phyloP scores from a whole-genome alignment of 129 eudicot species.

The Centrapalus pauciflorus region DNA sequence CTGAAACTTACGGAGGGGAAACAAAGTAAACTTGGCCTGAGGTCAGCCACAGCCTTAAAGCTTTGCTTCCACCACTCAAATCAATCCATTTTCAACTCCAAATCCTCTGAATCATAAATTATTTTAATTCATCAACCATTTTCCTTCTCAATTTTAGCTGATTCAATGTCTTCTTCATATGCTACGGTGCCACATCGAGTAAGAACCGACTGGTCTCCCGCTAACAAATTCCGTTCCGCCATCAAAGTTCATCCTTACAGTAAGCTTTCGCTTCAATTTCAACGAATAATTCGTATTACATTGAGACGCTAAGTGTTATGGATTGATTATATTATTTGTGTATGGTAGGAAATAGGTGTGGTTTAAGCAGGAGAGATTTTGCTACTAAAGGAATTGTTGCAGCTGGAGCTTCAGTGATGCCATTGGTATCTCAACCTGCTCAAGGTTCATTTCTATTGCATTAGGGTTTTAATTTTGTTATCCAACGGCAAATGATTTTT shows the following conservation, averaged over 20 bases:
- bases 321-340: background rate
- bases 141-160: background rate
- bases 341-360: conserved; percentile 54
- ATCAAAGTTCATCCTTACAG: conserved; percentile 30
- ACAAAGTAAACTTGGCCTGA: conserved; percentile 31
- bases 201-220: conserved; percentile 28
- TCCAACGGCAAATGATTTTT: background rate
- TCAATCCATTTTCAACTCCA: conserved; percentile 11
- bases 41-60: conserved; percentile 41
- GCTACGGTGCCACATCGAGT: conserved; percentile 36
- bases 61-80: conserved; percentile 41
- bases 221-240: conserved; percentile 13
- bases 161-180: conserved; percentile 52
- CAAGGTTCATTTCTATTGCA: conserved; percentile 34
- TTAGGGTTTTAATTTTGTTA: conserved; percentile 4
- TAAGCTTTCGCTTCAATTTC: conserved; percentile 25
- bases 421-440: conserved; percentile 51
- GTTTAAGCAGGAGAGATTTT: conserved; percentile 66
- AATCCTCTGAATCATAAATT: background rate
- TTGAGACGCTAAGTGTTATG: background rate
- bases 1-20: conserved; percentile 25
- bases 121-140: background rate
- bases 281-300: background rate
- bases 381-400: conserved; percentile 66
- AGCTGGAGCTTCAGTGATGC: conserved; percentile 71